These are phyloP conservation scores for Quambalaria eucalypti DNA, from an alignment of 1,284 basidiomycete species.

Conservation along the genomic window DNA sequence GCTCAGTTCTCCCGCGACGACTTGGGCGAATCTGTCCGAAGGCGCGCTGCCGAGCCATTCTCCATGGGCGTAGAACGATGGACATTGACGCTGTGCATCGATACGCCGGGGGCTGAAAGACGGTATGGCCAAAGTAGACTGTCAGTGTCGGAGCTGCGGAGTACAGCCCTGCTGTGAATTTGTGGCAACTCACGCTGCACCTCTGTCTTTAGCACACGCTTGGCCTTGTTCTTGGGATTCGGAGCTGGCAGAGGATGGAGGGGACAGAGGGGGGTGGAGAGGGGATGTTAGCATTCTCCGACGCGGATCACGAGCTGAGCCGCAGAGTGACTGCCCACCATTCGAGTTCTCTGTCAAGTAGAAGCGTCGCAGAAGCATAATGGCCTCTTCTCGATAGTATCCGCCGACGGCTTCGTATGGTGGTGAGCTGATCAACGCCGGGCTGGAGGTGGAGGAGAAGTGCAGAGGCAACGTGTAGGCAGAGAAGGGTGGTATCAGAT, in stretches of 20 bases:
- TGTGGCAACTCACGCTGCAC: constrained; percentile 28
- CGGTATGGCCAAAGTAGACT: not conserved
- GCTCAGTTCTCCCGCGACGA: too few relatives aligned
- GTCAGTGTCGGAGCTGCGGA: not conserved
- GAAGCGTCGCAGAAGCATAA: constrained; percentile 85
- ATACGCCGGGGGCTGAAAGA: constrained; percentile 32
- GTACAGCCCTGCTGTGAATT: not conserved
- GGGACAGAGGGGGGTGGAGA: not conserved
- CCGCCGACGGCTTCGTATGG: constrained; percentile 71
- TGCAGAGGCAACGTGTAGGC: not conserved
- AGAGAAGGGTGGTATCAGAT: not conserved
- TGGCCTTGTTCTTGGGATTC: constrained; percentile 40
- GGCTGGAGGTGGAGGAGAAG: constrained; percentile 11
- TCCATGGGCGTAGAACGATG: too few relatives aligned
- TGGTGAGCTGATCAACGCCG: constrained; percentile 53
- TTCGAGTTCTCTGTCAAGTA: constrained; percentile 92
- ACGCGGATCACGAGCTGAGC: not conserved
- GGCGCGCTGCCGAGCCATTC: too few relatives aligned
- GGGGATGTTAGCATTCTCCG: not conserved
- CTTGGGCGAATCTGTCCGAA: too few relatives aligned
- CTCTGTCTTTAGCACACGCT: constrained; percentile 39
- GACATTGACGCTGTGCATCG: constrained; percentile 35
- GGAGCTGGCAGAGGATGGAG: constrained; percentile 20
- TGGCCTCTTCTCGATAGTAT: constrained; percentile 81
- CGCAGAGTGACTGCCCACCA: constrained; percentile 56